phyloP scores from a whole-genome alignment of 164 flowering plant species.

The Euptelea pleiosperma region DNA sequence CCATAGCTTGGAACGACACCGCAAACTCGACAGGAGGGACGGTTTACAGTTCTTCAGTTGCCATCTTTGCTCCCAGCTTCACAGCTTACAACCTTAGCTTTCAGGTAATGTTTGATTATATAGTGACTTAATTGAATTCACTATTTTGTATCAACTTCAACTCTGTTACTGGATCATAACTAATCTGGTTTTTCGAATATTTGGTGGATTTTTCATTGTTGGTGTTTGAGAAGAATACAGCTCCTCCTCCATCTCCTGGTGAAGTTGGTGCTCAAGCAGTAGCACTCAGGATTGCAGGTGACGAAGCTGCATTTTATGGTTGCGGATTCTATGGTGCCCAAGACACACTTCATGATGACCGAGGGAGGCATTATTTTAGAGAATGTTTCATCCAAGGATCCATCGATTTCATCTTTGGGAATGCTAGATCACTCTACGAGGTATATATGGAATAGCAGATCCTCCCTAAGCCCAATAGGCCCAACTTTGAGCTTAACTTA shows the following conservation, averaged over 20 bases:
- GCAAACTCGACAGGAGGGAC: slow-evolving; percentile 85
- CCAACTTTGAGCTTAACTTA: too few relatives aligned
- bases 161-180: background rate
- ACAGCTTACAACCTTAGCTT: slow-evolving; percentile 75
- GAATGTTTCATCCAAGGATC: slow-evolving; percentile 75
- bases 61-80: slow-evolving; percentile 61
- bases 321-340: slow-evolving; percentile 91
- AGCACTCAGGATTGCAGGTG: slow-evolving; percentile 65
- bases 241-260: slow-evolving; percentile 64
- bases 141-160: too few relatives aligned
- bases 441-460: slow-evolving; percentile 30
- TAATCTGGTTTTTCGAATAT: background rate
- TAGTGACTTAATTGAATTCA: background rate
- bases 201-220: background rate
- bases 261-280: slow-evolving; percentile 69
- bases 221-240: slow-evolving; percentile 50
- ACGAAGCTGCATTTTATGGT: slow-evolving; percentile 71
- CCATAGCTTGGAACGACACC: slow-evolving; percentile 78
- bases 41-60: slow-evolving; percentile 44
- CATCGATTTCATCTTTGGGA: slow-evolving; percentile 83
- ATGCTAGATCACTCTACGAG: slow-evolving; percentile 62
- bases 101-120: slow-evolving; percentile 38
- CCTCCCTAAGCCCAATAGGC: background rate
- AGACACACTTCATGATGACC: slow-evolving; percentile 74
- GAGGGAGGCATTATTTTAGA: slow-evolving; percentile 66